Evolutionary conservation across 2,329 filamentous ascomycete genomes (phyloP), one percentile per base, ranked within the genome.

Genomic region (Colletotrichum sublineola): DNA sequence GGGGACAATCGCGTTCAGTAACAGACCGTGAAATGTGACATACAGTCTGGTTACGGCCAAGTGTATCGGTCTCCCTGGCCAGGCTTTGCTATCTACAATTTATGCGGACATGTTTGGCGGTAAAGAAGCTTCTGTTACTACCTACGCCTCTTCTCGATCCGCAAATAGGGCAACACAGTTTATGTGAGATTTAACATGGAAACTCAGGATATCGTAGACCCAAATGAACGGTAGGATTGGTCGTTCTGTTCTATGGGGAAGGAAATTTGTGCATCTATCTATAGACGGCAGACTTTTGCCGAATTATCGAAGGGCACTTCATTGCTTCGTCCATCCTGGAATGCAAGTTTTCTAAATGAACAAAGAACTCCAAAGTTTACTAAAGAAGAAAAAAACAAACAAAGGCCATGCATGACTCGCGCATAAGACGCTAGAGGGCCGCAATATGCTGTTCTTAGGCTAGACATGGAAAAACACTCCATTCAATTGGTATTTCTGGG

Each of bases 111-210:
- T 40, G 33, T 4, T 33, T 33, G n/a, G 18, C n/a, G 18, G 18
- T n/a, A 42, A 15, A 42, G 40, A 42, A 42, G 14, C 40, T 3
- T 14, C 40, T 42, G 14, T 20, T 24, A 44, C 12, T 20, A 36
- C 58, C 31, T 15, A 70, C 42, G 24, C 58, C 14, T 64, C 58
- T 36, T 72, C 58, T 3, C 61, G 67, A 18, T 56, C 70, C 0
- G 63, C 68, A n/a, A 74, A 74, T 31, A 53, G 42, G 53, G 53
- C 15, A 38, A 5, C 4, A 11, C n/a, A 52, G 48, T 40, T 31
- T 36, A 11, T 20, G 40, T 40, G 31, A 33, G 15, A 18, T 6
- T 57, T 6, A n/a, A 15, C 11, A 2, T 40, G 11, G 36, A 42
- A 15, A 1, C 15, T 15, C 2, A 14, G 14, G 29, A 40, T 15